phyloP scores from a whole-genome alignment of 1,284 basidiomycete species.

The Leucoagaricus sp. region DNA sequence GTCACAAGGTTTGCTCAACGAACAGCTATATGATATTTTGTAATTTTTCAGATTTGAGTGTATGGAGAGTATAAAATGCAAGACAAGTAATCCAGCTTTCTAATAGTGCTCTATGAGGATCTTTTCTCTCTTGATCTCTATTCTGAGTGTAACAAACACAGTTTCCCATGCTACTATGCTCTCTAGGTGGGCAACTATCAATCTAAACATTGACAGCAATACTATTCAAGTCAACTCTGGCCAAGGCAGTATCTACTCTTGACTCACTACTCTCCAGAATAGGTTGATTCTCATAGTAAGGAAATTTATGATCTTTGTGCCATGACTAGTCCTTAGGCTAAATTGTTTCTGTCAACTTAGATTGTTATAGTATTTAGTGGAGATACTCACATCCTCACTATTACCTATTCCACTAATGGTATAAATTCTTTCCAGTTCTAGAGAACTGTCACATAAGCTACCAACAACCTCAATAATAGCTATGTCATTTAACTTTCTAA shows the following conservation, averaged over 20 bases:
- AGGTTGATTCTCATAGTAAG: neutral
- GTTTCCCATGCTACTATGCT: neutral
- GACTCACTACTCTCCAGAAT: neutral
- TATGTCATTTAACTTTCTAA: neutral
- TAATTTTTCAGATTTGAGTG: neutral
- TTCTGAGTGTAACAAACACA: neutral
- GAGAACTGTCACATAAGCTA: neutral
- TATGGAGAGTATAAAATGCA: neutral
- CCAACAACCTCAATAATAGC: neutral
- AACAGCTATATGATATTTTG: neutral
- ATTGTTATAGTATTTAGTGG: neutral
- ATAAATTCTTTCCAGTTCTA: neutral
- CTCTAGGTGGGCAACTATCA: neutral
- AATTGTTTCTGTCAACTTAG: neutral
- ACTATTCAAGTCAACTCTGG: neutral
- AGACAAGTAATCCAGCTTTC: neutral
- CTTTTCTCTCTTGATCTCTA: neutral
- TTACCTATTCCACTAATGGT: neutral
- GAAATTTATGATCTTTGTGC: too few species aligned
- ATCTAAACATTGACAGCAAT: neutral
- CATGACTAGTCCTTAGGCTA: neutral
- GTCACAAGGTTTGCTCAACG: neutral
- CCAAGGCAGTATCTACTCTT: neutral
- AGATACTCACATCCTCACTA: neutral
- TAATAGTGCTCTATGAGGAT: neutral